A percentile compares a stretch with the other conserved stretches of the same genome.
Conservation (phyloP, 257 asterid species). For the Nicotiana undulata region DNA sequence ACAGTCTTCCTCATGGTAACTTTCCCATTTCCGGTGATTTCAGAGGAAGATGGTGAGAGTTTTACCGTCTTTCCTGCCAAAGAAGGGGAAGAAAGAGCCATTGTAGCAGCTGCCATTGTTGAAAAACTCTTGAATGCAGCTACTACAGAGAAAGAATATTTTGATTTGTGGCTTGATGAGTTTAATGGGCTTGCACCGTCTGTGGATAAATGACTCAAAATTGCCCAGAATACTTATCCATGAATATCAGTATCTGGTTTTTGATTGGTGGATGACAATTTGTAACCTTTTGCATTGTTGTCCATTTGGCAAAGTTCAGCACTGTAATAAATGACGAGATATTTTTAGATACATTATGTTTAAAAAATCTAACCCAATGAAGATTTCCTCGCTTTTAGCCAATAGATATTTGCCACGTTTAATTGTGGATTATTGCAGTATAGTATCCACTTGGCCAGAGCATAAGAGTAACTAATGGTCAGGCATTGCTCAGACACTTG, state of each 20-base stretch:
- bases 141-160: neutral
- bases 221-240: too few relatives aligned
- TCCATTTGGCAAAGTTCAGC: neutral
- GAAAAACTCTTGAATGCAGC: neutral
- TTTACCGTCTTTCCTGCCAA: slow-evolving; percentile 41
- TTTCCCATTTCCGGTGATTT: slow-evolving; percentile 20
- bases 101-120: slow-evolving; percentile 44
- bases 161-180: neutral
- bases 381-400: neutral
- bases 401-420: neutral
- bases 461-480: neutral
- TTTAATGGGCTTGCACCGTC: neutral
- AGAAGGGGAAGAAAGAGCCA: slow-evolving; percentile 54
- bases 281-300: neutral
- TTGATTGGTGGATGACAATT: neutral
- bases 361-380: neutral
- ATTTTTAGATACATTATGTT: neutral
- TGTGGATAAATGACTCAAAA: neutral
- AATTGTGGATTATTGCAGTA: neutral
- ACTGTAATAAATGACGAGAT: too few relatives aligned
- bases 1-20: slow-evolving; percentile 33
- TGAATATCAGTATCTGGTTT: neutral
- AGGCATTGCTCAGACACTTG: neutral
- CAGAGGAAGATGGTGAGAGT: slow-evolving; percentile 28
- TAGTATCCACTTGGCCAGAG: neutral